Conservation (phyloP, 1,139 yeast species). For the Saccharomycopsis crataegensis region DNA sequence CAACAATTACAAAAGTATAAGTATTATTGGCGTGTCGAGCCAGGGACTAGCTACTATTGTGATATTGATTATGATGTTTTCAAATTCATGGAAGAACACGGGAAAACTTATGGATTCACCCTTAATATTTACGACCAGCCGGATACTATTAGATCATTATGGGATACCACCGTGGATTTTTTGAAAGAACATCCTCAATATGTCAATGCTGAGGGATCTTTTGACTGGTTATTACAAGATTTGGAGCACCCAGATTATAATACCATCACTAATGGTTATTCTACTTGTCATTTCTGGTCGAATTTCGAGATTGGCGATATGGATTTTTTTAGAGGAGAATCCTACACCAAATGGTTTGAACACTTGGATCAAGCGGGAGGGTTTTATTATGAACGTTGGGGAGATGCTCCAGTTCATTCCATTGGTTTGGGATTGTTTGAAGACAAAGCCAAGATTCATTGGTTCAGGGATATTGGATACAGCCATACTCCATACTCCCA, state of each 20-base stretch:
- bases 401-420: slow-evolving; percentile 86
- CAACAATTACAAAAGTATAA: slow-evolving; percentile 48
- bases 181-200: slow-evolving; percentile 50
- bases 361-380: slow-evolving; percentile 64
- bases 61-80: slow-evolving; percentile 70
- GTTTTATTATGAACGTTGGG: slow-evolving; percentile 86
- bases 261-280: slow-evolving; percentile 52
- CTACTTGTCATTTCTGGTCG: slow-evolving; percentile 86
- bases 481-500: slow-evolving; percentile 64
- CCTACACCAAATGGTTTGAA: slow-evolving; percentile 59
- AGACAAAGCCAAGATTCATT: slow-evolving; percentile 62
- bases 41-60: slow-evolving; percentile 60
- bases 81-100: slow-evolving; percentile 59
- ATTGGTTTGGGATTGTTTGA: slow-evolving; percentile 70
- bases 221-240: slow-evolving; percentile 63
- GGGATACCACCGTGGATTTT: slow-evolving; percentile 66
- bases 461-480: slow-evolving; percentile 87
- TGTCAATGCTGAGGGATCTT: slow-evolving; percentile 58
- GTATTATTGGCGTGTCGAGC: slow-evolving; percentile 80
- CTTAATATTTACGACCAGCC: slow-evolving; percentile 63
- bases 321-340: slow-evolving; percentile 66
- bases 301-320: slow-evolving; percentile 78
- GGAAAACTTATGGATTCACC: slow-evolving; percentile 64
- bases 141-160: slow-evolving; percentile 50
- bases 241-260: slow-evolving; percentile 51